These are phyloP conservation scores for Cucurbita pepo DNA, from an alignment of 306 rosid species.

Conservation along the genomic window DNA sequence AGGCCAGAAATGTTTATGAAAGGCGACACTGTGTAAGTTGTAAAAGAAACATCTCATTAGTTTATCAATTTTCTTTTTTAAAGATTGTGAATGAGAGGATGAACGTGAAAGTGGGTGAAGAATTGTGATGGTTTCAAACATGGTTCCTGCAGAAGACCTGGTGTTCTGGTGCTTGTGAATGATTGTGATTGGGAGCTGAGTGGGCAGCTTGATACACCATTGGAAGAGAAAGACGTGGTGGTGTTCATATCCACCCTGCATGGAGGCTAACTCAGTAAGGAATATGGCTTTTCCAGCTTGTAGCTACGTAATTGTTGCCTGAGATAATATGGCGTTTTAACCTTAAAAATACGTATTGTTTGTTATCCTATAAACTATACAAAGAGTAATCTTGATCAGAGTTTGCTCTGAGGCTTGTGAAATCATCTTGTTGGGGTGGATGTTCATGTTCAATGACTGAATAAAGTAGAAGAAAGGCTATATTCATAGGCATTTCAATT, in stretches of 20 bases:
- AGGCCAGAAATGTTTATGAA: slow-evolving; percentile 98
- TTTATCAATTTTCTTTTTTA: neutral
- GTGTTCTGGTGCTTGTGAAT: slow-evolving; percentile 84
- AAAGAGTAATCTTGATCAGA: neutral
- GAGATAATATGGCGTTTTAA: neutral
- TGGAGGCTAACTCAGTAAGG: slow-evolving; percentile 36
- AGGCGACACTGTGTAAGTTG: slow-evolving; percentile 81
- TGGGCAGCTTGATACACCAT: slow-evolving; percentile 59
- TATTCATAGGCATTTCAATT: neutral
- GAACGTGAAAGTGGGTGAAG: neutral
- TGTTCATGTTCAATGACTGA: neutral
- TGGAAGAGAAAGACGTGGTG: slow-evolving; percentile 80
- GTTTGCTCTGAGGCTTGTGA: neutral
- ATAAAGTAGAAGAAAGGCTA: neutral
- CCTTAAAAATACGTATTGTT: neutral
- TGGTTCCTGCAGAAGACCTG: slow-evolving; percentile 66
- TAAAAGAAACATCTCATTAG: neutral
- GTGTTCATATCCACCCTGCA: slow-evolving; percentile 92
- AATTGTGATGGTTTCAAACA: neutral
- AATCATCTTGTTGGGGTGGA: neutral
- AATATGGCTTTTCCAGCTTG: neutral
- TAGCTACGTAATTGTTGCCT: neutral
- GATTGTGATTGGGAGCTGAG: slow-evolving; percentile 97
- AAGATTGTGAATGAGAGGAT: neutral
- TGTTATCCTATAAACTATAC: neutral